Evolutionary conservation across 257 asterid genomes (phyloP), one percentile per base, ranked within the genome.

Genomic region (Catharanthus roseus): DNA sequence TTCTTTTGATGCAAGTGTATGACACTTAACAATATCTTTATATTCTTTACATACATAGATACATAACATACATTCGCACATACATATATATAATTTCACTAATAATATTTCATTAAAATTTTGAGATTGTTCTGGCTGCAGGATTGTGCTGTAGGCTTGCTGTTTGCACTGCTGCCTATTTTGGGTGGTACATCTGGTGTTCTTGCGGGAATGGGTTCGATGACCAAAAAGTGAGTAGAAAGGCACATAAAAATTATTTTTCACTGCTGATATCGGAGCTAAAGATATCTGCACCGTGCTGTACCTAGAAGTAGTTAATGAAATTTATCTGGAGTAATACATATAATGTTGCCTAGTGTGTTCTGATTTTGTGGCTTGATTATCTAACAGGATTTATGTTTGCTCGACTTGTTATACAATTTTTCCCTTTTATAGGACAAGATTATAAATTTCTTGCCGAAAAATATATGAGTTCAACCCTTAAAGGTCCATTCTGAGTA

Each of bases 141-240:
- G 97, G 97, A 90, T 81, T 90, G 97, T 80, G 85, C 92, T 38
- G 92, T 90, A 53, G 96, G 96, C 70, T 85, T 88, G 88, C 82
- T 90, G 67, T 90, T 90, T 79, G 92, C 97, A 63, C 86, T 90
- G 82, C 92, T 90, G 76, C 97, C 97, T 58, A 87, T 90, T 76
- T 89, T 88, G 72, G 96, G 92, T 76, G 96, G 97, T 74, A 85
- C 96, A 66, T 87, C 97, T 72, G 93, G 90, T 65, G 89, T 88
- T 74, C 80, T 90, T 72, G 87, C 86, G 73, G 97, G 97, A 82
- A 72, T 88, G 65, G 61, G 86, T 73, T 88, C 92, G 82, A 83
- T 90, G 87, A 67, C 82, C 74, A 90, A 87, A 75, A 68, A 84
- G 97, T 90, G 80, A 85, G 97, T 71, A 69, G 26, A 28, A 34